Percentiles rank a stretch among this genome's conserved stretches.
phyloP scores from a whole-genome alignment of 2,329 filamentous ascomycete species.

The Camptophora hylomeconis region DNA sequence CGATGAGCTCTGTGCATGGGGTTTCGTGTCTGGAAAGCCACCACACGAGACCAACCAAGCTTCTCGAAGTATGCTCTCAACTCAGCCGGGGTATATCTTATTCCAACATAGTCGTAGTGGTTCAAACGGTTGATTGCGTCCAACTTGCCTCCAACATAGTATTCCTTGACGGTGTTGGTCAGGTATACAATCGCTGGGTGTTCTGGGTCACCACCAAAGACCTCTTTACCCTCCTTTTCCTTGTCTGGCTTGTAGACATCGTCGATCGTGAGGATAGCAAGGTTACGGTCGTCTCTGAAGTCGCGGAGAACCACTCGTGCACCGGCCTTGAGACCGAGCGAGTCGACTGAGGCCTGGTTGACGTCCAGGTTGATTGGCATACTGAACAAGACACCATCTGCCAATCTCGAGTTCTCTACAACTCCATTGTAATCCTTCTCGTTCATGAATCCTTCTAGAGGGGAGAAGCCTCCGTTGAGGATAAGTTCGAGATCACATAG shows the following conservation, averaged over 20 bases:
- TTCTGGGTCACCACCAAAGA: conserved; percentile 83
- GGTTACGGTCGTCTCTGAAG: conserved; percentile 88
- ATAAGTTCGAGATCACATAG: conserved; percentile 96
- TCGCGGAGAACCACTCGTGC: conserved; percentile 80
- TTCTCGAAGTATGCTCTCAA: conserved; percentile 96
- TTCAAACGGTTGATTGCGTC: conserved; percentile 89
- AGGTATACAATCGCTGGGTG: conserved; percentile 92
- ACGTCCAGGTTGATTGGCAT: conserved; percentile 96
- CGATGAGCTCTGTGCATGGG: conserved; percentile 98
- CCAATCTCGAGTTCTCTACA: conserved; percentile 74
- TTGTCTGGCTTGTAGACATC: conserved; percentile 95
- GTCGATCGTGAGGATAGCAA: conserved; percentile 89
- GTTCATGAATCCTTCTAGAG: conserved; percentile 95
- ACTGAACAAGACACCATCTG: conserved; percentile 79
- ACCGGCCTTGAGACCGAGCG: conserved; percentile 63
- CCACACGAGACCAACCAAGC: conserved; percentile 93
- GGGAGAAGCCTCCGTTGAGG: conserved; percentile 94
- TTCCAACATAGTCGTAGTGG: conserved; percentile 97
- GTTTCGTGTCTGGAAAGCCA: conserved; percentile 98
- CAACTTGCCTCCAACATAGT: conserved; percentile 90
- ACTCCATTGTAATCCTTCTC: conserved; percentile 95
- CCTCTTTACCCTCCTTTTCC: conserved; percentile 79
- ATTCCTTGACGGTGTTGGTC: conserved; percentile 65
- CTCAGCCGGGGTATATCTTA: conserved; percentile 92
- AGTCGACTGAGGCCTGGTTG: conserved; percentile 59